phyloP scores from a whole-genome alignment of 78 protist species.

The Protostelium mycophagum region DNA sequence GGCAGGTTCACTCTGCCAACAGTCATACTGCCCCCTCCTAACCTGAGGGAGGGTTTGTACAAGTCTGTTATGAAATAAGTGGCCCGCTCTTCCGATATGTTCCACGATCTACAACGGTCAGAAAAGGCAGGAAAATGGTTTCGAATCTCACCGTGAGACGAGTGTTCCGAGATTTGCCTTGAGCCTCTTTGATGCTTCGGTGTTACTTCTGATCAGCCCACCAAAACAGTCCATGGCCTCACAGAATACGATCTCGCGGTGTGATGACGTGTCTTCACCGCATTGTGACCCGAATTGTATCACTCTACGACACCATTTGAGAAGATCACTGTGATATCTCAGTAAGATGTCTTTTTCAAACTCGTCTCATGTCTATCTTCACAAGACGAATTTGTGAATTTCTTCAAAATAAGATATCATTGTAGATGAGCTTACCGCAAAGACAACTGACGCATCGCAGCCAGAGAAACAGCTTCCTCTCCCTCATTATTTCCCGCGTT shows the following conservation, averaged over 20 bases:
- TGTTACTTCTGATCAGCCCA: constrained; percentile 25
- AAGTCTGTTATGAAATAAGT: constrained; percentile 22
- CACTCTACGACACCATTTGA: constrained; percentile 74
- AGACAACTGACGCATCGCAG: not conserved
- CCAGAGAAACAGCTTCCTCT: not conserved
- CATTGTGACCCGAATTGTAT: not conserved
- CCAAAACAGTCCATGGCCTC: constrained; percentile 78
- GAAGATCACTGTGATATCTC: constrained; percentile 66
- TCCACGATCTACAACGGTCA: constrained; percentile 45
- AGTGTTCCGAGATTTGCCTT: not conserved
- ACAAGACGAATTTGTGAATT: no score
- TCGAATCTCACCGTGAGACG: constrained; percentile 3
- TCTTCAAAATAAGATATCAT: no score
- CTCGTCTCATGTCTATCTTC: no score
- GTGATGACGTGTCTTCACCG: constrained; percentile 24
- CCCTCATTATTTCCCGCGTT: not conserved
- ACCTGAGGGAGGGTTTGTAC: constrained; percentile 37
- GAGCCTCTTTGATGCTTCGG: not conserved
- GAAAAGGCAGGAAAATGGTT: no score
- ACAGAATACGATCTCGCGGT: constrained; percentile 47
- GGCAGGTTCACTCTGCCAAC: constrained; percentile 56
- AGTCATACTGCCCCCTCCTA: not conserved
- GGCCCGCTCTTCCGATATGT: constrained; percentile 31
- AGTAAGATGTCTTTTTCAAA: not conserved
- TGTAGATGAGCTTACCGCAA: no score